Evolutionary conservation across 1,284 basidiomycete species (phyloP).

Genomic region (Anthracocystis panici-leucophaei): DNA sequence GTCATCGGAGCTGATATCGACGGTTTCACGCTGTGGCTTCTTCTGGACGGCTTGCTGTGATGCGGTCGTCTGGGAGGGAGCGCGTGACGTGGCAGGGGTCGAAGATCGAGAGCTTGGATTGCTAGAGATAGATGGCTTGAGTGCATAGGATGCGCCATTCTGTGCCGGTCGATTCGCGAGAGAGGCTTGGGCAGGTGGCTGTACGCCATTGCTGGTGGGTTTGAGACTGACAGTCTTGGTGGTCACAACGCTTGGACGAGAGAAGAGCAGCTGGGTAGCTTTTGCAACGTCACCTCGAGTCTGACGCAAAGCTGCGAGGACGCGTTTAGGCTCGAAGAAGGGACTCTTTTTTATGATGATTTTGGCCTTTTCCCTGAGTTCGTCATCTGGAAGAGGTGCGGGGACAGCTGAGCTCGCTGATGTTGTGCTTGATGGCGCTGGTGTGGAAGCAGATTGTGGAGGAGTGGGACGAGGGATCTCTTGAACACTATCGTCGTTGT

Average conservation of each 20-base stretch:
- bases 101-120: constrained; percentile 24
- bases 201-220: constrained; percentile 14
- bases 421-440: background rate
- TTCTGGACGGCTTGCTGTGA: constrained; percentile 7
- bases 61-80: constrained; percentile 8
- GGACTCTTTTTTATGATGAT: constrained; percentile 26
- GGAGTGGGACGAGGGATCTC: constrained; percentile 17
- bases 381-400: constrained; percentile 19
- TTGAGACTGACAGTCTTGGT: constrained; percentile 45
- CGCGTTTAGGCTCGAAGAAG: constrained; percentile 18
- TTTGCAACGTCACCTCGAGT: constrained; percentile 26
- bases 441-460: constrained; percentile 9
- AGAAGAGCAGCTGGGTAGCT: constrained; percentile 20
- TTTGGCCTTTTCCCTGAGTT: constrained; percentile 32
- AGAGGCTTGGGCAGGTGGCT: constrained; percentile 10
- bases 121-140: constrained; percentile 18
- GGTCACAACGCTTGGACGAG: constrained; percentile 26
- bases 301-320: constrained; percentile 37
- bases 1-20: constrained; percentile 55
- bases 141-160: constrained; percentile 12
- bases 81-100: constrained; percentile 26
- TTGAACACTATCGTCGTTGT: constrained; percentile 17
- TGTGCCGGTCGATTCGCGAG: constrained; percentile 7
- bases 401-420: constrained; percentile 8
- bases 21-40: constrained; percentile 16